phyloP scores from a whole-genome alignment of 75 land plant species.

The Pinus albicaulis region DNA sequence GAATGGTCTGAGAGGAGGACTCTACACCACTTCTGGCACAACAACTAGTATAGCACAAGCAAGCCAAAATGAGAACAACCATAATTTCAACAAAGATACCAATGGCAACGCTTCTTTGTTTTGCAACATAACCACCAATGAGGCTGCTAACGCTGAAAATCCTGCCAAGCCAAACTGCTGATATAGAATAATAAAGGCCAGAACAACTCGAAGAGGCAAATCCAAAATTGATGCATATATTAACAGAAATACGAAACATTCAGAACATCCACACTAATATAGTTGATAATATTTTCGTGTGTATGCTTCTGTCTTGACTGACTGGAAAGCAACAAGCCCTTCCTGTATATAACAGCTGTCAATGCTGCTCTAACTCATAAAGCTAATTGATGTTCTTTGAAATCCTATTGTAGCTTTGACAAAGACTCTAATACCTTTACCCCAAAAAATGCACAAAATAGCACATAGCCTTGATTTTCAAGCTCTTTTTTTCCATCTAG shows the following conservation, averaged over 20 bases:
- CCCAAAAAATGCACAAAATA: conserved; percentile 38
- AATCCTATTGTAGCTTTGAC: conserved; percentile 36
- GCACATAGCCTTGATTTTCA: conserved; percentile 35
- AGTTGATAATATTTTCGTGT: conserved; percentile 63
- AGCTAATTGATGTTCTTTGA: conserved; percentile 31
- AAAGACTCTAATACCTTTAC: conserved; percentile 62
- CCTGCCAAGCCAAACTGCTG: conserved; percentile 54
- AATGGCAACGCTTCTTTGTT: too few relatives aligned
- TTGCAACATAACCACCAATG: conserved; percentile 43
- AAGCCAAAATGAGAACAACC: too few relatives aligned
- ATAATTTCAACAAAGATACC: too few relatives aligned
- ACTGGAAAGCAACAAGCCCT: conserved; percentile 63
- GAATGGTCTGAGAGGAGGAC: too few relatives aligned
- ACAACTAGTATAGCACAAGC: too few relatives aligned
- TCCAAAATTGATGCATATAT: conserved; percentile 58
- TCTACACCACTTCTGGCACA: too few relatives aligned
- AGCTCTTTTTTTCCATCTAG: conserved; percentile 30
- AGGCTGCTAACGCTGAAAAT: conserved; percentile 45
- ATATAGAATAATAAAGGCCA: conserved; percentile 55
- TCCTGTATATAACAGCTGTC: conserved; percentile 48
- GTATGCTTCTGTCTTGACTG: conserved; percentile 38
- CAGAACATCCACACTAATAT: conserved; percentile 61
- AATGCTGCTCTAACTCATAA: conserved; percentile 41
- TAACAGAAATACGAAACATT: conserved; percentile 42
- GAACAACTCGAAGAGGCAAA: conserved; percentile 41